These are phyloP conservation scores for Cylindrotheca closterium DNA, from an alignment of 108 stramenopile genomes.

Conservation along the genomic window DNA sequence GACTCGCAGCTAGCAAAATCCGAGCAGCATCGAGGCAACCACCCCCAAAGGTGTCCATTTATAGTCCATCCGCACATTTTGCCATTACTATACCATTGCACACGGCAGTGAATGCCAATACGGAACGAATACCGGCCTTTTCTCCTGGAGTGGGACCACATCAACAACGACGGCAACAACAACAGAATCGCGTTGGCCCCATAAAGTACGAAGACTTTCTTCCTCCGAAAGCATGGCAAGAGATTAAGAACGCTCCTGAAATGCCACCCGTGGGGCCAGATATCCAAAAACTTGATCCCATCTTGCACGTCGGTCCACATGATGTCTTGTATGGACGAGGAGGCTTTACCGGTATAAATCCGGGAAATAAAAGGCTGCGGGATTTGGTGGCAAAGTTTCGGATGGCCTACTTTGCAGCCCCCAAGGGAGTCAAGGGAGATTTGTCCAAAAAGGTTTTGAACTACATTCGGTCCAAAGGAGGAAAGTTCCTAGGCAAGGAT, in stretches of 20 bases:
- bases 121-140: too few relatives aligned
- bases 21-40: too few relatives aligned
- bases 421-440: conserved; percentile 34
- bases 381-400: conserved; percentile 16
- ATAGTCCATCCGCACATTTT: too few relatives aligned
- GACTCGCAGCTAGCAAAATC: too few relatives aligned
- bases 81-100: too few relatives aligned
- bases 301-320: conserved; percentile 5
- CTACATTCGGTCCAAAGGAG: conserved; percentile 44
- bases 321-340: conserved; percentile 59
- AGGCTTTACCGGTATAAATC: conserved; percentile 39
- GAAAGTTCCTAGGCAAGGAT: conserved; percentile 50
- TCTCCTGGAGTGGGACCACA: too few relatives aligned
- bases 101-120: too few relatives aligned
- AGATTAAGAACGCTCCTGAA: conserved; percentile 6
- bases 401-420: conserved; percentile 17
- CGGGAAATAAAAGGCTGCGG: conserved; percentile 52
- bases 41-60: too few relatives aligned
- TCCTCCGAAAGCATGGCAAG: conserved; percentile 9
- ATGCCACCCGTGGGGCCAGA: conserved; percentile 10
- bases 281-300: background rate
- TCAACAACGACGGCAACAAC: too few relatives aligned
- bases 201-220: conserved; percentile 13
- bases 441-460: conserved; percentile 50
- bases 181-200: too few relatives aligned